A percentile compares a stretch with the other conserved stretches of the same genome.
phyloP scores from a whole-genome alignment of 2,329 filamentous ascomycete genomes.

The Stagonosporopsis vannaccii region DNA sequence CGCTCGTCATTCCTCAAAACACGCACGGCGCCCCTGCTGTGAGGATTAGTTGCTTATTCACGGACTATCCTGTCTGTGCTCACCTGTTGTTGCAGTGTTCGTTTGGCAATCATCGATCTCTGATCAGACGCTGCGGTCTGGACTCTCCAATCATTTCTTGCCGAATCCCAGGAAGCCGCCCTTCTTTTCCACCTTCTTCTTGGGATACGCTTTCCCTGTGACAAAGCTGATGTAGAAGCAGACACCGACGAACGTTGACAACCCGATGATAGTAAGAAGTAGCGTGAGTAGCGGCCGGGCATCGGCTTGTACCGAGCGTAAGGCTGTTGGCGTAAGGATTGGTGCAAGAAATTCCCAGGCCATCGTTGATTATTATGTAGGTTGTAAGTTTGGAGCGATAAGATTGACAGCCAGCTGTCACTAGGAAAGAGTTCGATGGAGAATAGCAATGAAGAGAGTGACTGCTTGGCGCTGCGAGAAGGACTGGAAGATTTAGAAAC shows the following conservation, averaged over 20 bases:
- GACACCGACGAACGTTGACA: constrained; percentile 50
- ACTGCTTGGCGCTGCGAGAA: constrained; percentile 16
- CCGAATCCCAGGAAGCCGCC: constrained; percentile 32
- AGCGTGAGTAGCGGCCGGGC: constrained; percentile 87
- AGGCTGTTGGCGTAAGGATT: constrained; percentile 41
- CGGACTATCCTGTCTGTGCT: neutral
- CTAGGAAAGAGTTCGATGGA: constrained; percentile 13
- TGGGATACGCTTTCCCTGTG: constrained; percentile 38
- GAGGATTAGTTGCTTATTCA: neutral
- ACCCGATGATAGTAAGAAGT: constrained; percentile 77
- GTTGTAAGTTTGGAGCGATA: neutral
- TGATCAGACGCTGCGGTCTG: neutral
- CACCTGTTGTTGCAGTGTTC: neutral
- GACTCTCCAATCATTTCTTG: constrained; percentile 18
- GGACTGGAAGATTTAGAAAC: constrained; percentile 12
- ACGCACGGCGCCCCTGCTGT: neutral
- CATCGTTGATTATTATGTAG: constrained; percentile 20
- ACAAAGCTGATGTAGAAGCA: constrained; percentile 42
- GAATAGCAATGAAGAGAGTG: constrained; percentile 18
- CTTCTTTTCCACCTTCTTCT: constrained; percentile 39
- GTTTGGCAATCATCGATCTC: neutral
- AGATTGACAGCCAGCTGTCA: constrained; percentile 35
- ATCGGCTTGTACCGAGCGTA: constrained; percentile 53
- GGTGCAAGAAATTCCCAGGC: constrained; percentile 41
- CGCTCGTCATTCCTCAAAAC: neutral